Evolutionary conservation across 2,329 filamentous ascomycete genomes (phyloP), one percentile per base, ranked within the genome.

Genomic region (Chalaropsis ovoidea): DNA sequence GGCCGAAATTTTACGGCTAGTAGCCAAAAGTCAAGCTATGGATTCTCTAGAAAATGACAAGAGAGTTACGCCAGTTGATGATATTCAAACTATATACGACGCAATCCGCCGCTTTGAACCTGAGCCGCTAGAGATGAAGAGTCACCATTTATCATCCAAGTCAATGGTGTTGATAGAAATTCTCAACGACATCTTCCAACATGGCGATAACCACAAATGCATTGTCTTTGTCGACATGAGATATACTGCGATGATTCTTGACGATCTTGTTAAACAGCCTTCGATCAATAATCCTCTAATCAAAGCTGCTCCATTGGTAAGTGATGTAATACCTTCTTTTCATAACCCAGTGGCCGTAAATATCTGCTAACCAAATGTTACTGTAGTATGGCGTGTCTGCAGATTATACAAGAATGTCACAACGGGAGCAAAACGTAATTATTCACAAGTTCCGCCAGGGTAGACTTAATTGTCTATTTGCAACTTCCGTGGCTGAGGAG

Each of bases 221-320:
- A 95, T 99, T 65, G 83, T 97, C 0, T 97, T 99, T 73, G 90
- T 95, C 0, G 81, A 90, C 68, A 82, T 87, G 72, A 81, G 91
- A 49, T 84, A 88, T 69, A 93, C 90, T 0, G 93, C 92, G 0
- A 82, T 84, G 19, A 75, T 95, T 17, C 77, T 99, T 1, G 77
- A 82, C 0, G 84, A 87, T 54, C 77, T 95, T 0, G 87, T 95
- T 68, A 74, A 75, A 45, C 79, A 82, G 19, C 71, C 77, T 0
- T 73, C 75, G 0, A 78, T 90, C 66, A 77, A 78, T 0, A 81
- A 87, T 3, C 76, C 78, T 0, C 78, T 86, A 67, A 76, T 94
- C 67, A 79, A 76, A 10, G 78, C 83, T 2, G 85, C 82, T 5
- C 78, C 84, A 15, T 77, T 96, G 67, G 83, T 92, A 73, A 70